Base-by-base conservation (phyloP, 352 stramenopile genomes). In the Pythium insidiosum region DNA sequence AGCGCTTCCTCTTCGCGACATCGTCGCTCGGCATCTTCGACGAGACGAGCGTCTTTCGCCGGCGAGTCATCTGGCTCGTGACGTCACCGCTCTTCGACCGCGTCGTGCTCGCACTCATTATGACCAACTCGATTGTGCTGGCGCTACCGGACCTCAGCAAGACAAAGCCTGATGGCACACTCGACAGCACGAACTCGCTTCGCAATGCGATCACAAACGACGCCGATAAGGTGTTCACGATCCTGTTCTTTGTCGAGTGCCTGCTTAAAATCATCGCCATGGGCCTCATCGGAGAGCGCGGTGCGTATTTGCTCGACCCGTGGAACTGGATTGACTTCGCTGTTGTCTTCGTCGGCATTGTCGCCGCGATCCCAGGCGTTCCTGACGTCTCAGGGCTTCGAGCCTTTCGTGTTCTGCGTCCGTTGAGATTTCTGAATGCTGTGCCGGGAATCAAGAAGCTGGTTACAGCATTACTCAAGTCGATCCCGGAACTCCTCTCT, bases 251-350 rank as follows among this genome's bases (percentile, higher is more conserved):
- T 4, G 50, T 91, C 38, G 88, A 97, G 54, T 88, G 65, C 47
- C 50, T 67, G 20, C 45, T 97, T 19, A 97, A 97, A 62, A 78
- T 95, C 25, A 66, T 95, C 43, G 79, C 78, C 31, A 78, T 94
- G 65, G 84, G 81, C n/a, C 63, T 84, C 33, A 56, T 84, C 30
- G 47, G 64, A 19, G 74, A 82, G 29, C 38, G 66, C 3, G 74
- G 75, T 6, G 58, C 60, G 13, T 95, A 95, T 52, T 56, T 94
- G 6, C 75, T 73, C 52, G 71, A 95, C 44, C 60, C 70, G 21
- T 96, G 85, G 84, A 96, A 96, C 53, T 79, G 82, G 50, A 73
- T 96, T 28, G 86, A 96, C 53, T 94, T 95, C 50, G 59, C 91
- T 18, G 77, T 96, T 28, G 85, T 96, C 1, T 63, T 73, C 31